phyloP scores from a whole-genome alignment of 805 yeast species.

The Ogataea zsoltii region DNA sequence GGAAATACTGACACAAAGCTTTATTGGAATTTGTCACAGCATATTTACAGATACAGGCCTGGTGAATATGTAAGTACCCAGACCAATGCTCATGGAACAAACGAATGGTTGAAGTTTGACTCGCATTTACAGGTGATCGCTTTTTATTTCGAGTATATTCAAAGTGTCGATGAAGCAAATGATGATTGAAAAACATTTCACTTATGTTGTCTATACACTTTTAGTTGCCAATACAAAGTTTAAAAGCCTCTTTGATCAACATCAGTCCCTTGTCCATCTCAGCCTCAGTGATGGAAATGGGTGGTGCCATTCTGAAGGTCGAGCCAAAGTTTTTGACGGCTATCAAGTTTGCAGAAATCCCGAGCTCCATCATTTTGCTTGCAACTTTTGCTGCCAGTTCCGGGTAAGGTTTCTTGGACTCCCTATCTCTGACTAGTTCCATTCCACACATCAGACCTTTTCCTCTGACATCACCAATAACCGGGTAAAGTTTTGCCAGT shows the following conservation, averaged over 20 bases:
- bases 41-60: slow-evolving; percentile 60
- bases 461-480: slow-evolving; percentile 51
- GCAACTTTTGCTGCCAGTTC: slow-evolving; percentile 25
- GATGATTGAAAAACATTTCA: slow-evolving; percentile 5
- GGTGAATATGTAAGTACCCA: slow-evolving; percentile 30
- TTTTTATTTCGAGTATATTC: slow-evolving; percentile 51
- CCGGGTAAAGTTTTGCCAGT: slow-evolving; percentile 27
- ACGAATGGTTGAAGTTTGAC: slow-evolving; percentile 53
- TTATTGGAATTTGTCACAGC: slow-evolving; percentile 55
- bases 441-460: slow-evolving; percentile 53
- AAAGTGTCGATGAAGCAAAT: slow-evolving; percentile 19
- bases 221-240: slow-evolving; percentile 4
- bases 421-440: slow-evolving; percentile 46
- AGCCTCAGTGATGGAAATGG: slow-evolving; percentile 26
- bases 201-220: neutral
- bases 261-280: slow-evolving; percentile 22
- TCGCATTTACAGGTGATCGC: slow-evolving; percentile 57
- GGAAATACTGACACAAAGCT: slow-evolving; percentile 65
- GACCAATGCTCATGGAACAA: slow-evolving; percentile 55
- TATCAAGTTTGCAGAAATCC: slow-evolving; percentile 31
- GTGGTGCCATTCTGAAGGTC: slow-evolving; percentile 27
- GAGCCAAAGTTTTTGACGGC: slow-evolving; percentile 21
- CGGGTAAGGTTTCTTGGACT: slow-evolving; percentile 44
- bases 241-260: slow-evolving; percentile 20
- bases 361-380: slow-evolving; percentile 28